Base-by-base conservation (phyloP, 805 yeast genomes). In the Wickerhamomyces alni region DNA sequence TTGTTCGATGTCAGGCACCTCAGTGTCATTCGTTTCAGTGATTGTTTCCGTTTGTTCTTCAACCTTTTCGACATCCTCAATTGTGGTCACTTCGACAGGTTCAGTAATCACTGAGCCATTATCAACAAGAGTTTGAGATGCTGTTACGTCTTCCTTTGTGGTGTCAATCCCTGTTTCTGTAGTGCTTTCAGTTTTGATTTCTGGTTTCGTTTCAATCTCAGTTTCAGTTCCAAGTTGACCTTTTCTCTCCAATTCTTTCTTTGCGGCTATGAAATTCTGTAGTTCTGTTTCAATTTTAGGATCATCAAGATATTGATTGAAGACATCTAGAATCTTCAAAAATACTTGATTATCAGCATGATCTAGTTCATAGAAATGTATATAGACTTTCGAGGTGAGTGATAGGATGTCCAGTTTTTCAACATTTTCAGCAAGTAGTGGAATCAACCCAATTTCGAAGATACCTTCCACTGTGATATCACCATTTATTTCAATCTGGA, bases 401-500 rank as follows among this genome's bases (percentile, higher is more conserved):
- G 76, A 68, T 39, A 93, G 67, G 1, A 84, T 77, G 43, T 82
- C 87, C 37, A 72, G 66, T 37, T 87, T 80, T 0, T 93, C 81
- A 39, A 82, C 67, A 25, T 85, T 67, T 44, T 80, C 85, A 19
- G 74, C 68, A 26, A 87, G 63, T 36, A 87, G 66, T 12, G 96
- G 88, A 55, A 87, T 73, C 28, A 91, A 66, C 1, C 89, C 91
- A 30, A 72, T 72, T 33, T 83, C 88, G 45, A 88, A 80, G 4
- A 86, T 52, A 8, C 77, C 81, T 19, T 63, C 61, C 0, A 81
- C 72, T 0, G 75, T 64, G 6, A 74, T 57, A 3, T 68, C 60
- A 2, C 62, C 64, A 4, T 60, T 56, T 5, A 66, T 54, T 10
- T 61, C 52, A 19, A 48, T 44, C 2, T 63, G 54, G 5, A 60